Evolutionary conservation across 768 basidiomycete genomes (phyloP), one percentile per base, ranked within the genome.

Genomic region (Asterophora parasitica): DNA sequence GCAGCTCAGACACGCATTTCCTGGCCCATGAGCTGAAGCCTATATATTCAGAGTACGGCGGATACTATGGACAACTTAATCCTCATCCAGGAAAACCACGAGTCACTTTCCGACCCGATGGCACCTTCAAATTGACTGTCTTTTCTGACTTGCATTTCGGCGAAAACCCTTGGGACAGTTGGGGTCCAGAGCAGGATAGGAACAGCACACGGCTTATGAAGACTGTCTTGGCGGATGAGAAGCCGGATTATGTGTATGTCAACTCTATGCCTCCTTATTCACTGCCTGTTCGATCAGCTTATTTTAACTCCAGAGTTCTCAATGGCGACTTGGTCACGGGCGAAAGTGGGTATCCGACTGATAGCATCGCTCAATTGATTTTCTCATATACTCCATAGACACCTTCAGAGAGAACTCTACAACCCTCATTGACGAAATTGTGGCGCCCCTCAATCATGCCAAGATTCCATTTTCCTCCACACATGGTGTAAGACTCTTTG

Each of bases 61-160:
- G n/a, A n/a, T n/a, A n/a, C 10, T 37, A 15, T 20, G n/a, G 19
- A 10, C 16, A 19, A n/a, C 52, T 68, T 13, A 54, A 74, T 38
- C 72, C 72, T 11, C 73, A 74, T 53, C 68, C 67, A 11, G 52
- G 49, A 13, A 73, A 73, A 44, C 65, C 65, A 2, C 75, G 76
- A 10, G 51, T 88, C 12, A 73, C 70, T 1, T 88, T 88, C 62
- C 67, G 69, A 7, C 26, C 60, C 0, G 75, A 84, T 58, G 81
- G 79, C 2, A 77, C 77, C 1, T 85, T 89, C 73, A 87, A 85
- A 63, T 55, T 89, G 38, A 83, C 79, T 11, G 72, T 87, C 5
- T 86, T 88, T 61, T 85, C 83, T 6, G 87, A 89, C 55, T 62
- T 88, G 26, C 86, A 88, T 58, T 87, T 75, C 51, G 86, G 87